Evolutionary conservation across 495 filamentous ascomycete species (phyloP), one percentile per base, ranked within the genome.

Genomic region (Aspergillus hancockii): DNA sequence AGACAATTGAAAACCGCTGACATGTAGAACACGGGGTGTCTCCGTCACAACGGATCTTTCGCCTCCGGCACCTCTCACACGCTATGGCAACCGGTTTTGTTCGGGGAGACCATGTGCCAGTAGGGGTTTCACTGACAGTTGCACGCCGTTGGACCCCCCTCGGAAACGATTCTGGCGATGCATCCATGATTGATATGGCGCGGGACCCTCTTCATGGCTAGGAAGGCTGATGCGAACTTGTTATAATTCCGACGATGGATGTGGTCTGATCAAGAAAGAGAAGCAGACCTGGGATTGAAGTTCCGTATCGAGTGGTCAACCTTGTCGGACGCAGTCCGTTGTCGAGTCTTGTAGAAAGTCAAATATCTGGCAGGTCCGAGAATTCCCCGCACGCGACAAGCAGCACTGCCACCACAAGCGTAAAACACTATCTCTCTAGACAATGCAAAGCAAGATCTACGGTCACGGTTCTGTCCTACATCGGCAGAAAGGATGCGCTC

Each of bases 41-140:
- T 34, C 63, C 63, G 57, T 65, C 63, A 36, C 63, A 65, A 14
- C 63, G 55, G 43, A 65, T 65, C 32, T 65, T 65, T 30, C 63
- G 45, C 22, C 63, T 59, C 30, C 63, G 55, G 36, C 63, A 65
- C 22, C 63, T 47, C 23, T 65, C 63, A 30, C 63, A 65, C 6
- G 63, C 63, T 8, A 46, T 41, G 14, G 59, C 49, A 3, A 58
- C 58, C 16, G 63, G 54, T 22, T 56, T 61, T 4, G 52, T 31
- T 32, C 63, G 63, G 12, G 58, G 12, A 22, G 47, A 60, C 41
- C 23, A 47, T 22, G 47, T 3, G 4, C 18, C 25, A 7, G 49
- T 16, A 10, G 47, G 46, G 12, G 12, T 47, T 32, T 61, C 56
- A 30, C 47, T 52, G 41, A 53, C 28, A 0, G 55, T 25, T 16